Evolutionary conservation across 176 grass and related monocot species (phyloP).

Genomic region (Hsuehochloa calcarea): DNA sequence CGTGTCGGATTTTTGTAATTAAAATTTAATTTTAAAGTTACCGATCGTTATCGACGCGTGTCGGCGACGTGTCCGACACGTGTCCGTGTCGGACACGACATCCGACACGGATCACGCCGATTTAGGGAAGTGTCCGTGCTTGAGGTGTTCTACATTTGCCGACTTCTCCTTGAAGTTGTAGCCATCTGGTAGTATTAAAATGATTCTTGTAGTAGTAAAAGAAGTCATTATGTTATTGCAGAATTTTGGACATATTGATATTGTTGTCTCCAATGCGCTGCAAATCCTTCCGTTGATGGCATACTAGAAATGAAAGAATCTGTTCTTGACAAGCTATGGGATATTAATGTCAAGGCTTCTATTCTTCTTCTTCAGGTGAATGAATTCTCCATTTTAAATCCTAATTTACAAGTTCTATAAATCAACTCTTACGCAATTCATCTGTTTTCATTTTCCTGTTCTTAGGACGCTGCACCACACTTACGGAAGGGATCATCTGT

Average conservation of each 20-base stretch:
- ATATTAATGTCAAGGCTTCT: slow-evolving; percentile 89
- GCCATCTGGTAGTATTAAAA: not conserved
- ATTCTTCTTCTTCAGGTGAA: slow-evolving; percentile 82
- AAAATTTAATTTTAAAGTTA: too few species aligned
- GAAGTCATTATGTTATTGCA: slow-evolving; percentile 31
- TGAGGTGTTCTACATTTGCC: not conserved
- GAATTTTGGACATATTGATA: slow-evolving; percentile 90
- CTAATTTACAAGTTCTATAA: slow-evolving; percentile 9
- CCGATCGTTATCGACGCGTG: too few species aligned
- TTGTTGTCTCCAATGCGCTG: slow-evolving; percentile 93
- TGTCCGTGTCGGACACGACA: too few species aligned
- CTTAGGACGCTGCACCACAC: slow-evolving; percentile 59
- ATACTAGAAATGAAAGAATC: slow-evolving; percentile 78
- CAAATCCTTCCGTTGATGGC: slow-evolving; percentile 71
- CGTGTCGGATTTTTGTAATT: too few species aligned
- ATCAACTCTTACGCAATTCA: not conserved
- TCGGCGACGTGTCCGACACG: too few species aligned
- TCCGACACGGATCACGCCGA: too few species aligned
- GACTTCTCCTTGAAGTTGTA: not conserved
- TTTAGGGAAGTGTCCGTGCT: too few species aligned
- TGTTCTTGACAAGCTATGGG: slow-evolving; percentile 93
- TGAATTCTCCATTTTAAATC: slow-evolving; percentile 5
- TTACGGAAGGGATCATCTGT: slow-evolving; percentile 84
- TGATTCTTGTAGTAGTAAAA: not conserved
- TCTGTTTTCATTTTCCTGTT: slow-evolving; percentile 5